Base-by-base conservation (phyloP, 1,284 basidiomycete genomes). In the Ustanciosporium gigantosporum region DNA sequence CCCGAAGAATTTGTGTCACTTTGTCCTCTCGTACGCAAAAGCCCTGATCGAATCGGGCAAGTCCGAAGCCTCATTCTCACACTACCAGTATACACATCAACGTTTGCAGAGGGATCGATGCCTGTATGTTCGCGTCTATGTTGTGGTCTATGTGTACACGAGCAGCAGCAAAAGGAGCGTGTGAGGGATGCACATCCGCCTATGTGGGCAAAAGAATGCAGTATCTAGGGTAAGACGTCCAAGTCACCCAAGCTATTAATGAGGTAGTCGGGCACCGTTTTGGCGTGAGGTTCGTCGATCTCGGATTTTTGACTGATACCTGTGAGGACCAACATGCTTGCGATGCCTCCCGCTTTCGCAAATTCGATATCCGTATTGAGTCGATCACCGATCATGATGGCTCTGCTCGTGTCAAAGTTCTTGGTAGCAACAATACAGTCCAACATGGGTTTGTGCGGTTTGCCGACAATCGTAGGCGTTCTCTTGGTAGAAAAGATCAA, bases 361-460 rank as follows among this genome's bases (percentile, higher is more conserved):
- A 98, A 98, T 37, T 88, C 80, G 69, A 95, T 91, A 79, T 99
- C 95, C 2, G 95, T 98, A 70, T 90, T 87, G 55, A 98, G 82
- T 50, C 95, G 85, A 79, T 98, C 94, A 31, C 94, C 94, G 32
- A 97, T 84, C 89, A 99, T 95, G 73, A 98, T 85, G 1, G 93
- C 92, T 38, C 87, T 82, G 46, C 83, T 80, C 27, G 88, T 88
- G 78, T 97, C 88, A 32, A 70, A 69, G 3, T 58, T 47, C 27
- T 64, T 64, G 19, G 92, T 92, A n/a, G 91, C 89, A 66, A 88
- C 86, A 78, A 98, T 93, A 75, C 90, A 91, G 77, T 97, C 92
- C 64, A 98, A 81, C 89, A 98, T 94, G 23, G 87, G 88, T 73
- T 83, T 85, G 64, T 90, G 85, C 13, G 94, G 95, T 79, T 98